Base-by-base conservation (phyloP, 2,329 filamentous ascomycete species). In the Phoma sp. region DNA sequence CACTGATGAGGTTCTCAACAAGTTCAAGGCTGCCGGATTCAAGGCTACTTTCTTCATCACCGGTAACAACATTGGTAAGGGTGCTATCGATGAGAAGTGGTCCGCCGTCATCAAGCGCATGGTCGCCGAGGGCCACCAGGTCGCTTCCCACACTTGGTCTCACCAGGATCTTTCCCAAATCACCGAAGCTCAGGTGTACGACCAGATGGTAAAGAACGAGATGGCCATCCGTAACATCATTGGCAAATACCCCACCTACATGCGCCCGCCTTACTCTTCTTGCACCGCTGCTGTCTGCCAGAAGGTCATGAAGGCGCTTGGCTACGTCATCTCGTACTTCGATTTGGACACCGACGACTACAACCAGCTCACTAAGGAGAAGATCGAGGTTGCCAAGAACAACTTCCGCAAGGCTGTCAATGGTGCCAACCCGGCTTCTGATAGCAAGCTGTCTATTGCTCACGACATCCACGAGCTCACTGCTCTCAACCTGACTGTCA, bases 41-140 rank as follows among this genome's bases (percentile, higher is more conserved):
- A 86, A 83, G 57, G 87, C 85, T 0, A 89, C 87, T 0, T 89
- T 90, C 72, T 89, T 89, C 68, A 76, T 89, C 52, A 85, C 81
- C 4, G 83, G 83, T 4, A 83, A 78, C 69, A 84, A 83, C 69
- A 73, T 80, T 11, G 79, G 78, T 46, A 85, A 84, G 69, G 82
- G 82, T 30, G 71, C 77, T 57, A 85, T 86, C 59, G 83, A 86
- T 58, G 77, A 83, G 57, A 70, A 77, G 3, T 83, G 83, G 70
- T 71, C 74, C 3, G 74, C 74, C 2, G 79, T 83, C 13, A 82
- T 87, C 45, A 78, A 80, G 67, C 78, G 81, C 46, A 85, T 84
- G 79, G 58, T 78, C 47, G 60, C 66, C 24, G 79, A 82, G 2
- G 83, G 83, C 11, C 86, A 88, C 66, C 85, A 88, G 69, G 75